Evolutionary conservation across 768 basidiomycete genomes (phyloP), one percentile per base, ranked within the genome.

Genomic region (Jaapia argillacea): DNA sequence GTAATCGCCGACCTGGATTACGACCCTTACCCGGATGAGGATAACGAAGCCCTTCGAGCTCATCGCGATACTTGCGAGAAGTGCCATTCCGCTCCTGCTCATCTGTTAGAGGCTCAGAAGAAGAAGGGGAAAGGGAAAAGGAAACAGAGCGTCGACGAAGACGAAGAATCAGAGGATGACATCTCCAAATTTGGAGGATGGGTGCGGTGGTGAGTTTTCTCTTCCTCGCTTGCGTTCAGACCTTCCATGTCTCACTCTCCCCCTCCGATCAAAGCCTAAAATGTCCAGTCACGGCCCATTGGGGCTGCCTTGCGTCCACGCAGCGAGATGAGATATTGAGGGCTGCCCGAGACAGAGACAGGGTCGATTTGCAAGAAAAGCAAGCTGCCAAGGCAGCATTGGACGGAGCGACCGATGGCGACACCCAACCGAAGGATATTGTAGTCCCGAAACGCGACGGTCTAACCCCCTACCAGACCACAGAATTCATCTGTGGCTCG

Each of bases 271-370:
- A 20, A 45, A 89, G 86, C 56, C 68, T 87, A 33, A 82, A 77
- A 57, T 92, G 88, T 47, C 81, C 85, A 12, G 76, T 88, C 36
- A 69, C 71, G 18, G 75, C 75, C 28, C 88, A 91, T 56, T 90
- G 84, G 85, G 71, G 61, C 27, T 91, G 87, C 56, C 65, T 91
- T 22, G 71, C 80, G 12, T 58, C 55, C 37, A 67, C 67, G 16
- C 81, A 86, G 55, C 75, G 77, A 27, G 80, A 83, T 26, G 84
- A 88, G 48, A 81, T 92, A 24, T 62, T 79, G 26, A 77, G 72
- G 52, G 84, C 84, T 45, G 75, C 74, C 16, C 69, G 68, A 35
- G 69, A 71, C 35, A 68, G 65, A 44, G 80, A 83, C 46, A 56
- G 57, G 57, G 13, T 38, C 37, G 7, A 38, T 21, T 21, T 33